phyloP scores from a whole-genome alignment of 306 rosid species.

The Cicer judaicum region DNA sequence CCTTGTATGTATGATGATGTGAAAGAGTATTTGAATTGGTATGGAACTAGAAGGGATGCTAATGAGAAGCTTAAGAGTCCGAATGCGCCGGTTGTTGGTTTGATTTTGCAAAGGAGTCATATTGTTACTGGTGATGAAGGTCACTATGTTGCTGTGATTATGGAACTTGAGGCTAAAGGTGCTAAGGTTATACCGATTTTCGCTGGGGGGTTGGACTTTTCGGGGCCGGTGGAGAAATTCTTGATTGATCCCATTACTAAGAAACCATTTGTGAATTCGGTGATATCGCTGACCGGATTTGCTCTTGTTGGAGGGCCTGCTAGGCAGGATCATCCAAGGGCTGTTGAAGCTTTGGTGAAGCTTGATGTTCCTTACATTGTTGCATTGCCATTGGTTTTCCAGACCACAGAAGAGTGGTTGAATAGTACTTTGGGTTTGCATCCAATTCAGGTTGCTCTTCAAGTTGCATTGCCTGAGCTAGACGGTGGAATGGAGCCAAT shows the following conservation, averaged over 20 bases:
- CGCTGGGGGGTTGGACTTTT: conserved; percentile 92
- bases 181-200: conserved; percentile 95
- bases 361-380: conserved; percentile 95
- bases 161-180: conserved; percentile 96
- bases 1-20: conserved; percentile 98
- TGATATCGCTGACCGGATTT: conserved; percentile 86
- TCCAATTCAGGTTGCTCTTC: conserved; percentile 98
- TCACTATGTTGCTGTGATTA: conserved; percentile 96
- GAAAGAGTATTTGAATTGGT: conserved; percentile 97
- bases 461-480: conserved; percentile 97
- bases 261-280: conserved; percentile 82
- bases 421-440: conserved; percentile 95
- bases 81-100: conserved; percentile 68
- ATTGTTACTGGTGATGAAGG: conserved; percentile 98
- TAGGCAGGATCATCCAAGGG: conserved; percentile 97
- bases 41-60: conserved; percentile 88
- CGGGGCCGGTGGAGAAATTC: conserved; percentile 93
- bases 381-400: conserved; percentile 96
- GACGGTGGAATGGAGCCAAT: conserved; percentile 99
- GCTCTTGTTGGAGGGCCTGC: conserved; percentile 99
- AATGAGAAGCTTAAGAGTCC: conserved; percentile 81
- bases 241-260: conserved; percentile 80
- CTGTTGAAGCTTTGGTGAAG: conserved; percentile 82
- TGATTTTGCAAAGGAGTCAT: conserved; percentile 94
- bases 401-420: conserved; percentile 98